A percentile compares a stretch with the other conserved stretches of the same genome.
Evolutionary conservation across 75 land plant genomes (phyloP).

Genomic region (Cryptomeria japonica): DNA sequence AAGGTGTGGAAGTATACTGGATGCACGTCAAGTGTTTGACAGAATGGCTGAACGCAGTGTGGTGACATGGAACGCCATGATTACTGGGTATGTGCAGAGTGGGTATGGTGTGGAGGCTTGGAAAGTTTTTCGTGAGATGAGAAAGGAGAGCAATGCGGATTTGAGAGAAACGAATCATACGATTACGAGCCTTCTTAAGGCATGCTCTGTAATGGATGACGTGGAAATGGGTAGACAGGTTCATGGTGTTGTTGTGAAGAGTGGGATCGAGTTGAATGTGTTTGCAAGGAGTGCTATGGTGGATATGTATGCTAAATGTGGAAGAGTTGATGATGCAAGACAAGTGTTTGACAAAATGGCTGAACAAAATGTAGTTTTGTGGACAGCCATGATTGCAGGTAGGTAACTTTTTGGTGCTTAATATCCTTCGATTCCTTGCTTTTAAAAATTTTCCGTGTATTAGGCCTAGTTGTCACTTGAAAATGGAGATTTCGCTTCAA

Average conservation of each 20-base stretch:
- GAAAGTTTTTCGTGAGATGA: slow-evolving; percentile 14
- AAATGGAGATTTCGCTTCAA: too few relatives aligned
- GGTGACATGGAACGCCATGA: slow-evolving; percentile 19
- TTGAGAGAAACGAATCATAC: slow-evolving; percentile 1
- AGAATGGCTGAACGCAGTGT: background rate
- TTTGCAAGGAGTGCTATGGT: background rate
- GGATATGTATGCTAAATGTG: slow-evolving; percentile 8
- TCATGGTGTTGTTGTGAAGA: background rate
- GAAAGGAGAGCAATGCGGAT: too few relatives aligned
- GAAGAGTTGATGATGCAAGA: background rate
- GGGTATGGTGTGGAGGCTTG: slow-evolving; percentile 5
- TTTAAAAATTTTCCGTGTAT: too few relatives aligned
- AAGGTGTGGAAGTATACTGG: slow-evolving; percentile 15
- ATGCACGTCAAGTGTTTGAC: slow-evolving; percentile 2
- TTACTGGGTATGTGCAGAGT: slow-evolving; percentile 11
- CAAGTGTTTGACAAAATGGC: background rate
- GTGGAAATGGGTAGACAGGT: background rate
- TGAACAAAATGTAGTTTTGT: slow-evolving; percentile 15
- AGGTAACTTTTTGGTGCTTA: slow-evolving; percentile 14
- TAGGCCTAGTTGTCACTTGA: too few relatives aligned
- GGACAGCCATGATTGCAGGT: slow-evolving; percentile 50
- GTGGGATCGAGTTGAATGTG: background rate
- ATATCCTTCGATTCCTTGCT: too few relatives aligned
- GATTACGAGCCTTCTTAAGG: background rate
- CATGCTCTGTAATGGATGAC: slow-evolving; percentile 15